Percentiles rank a stretch among this genome's conserved stretches.
These are phyloP conservation scores for Aphanomyces cochlioides DNA, from an alignment of 352 stramenopile genomes.

Conservation along the genomic window DNA sequence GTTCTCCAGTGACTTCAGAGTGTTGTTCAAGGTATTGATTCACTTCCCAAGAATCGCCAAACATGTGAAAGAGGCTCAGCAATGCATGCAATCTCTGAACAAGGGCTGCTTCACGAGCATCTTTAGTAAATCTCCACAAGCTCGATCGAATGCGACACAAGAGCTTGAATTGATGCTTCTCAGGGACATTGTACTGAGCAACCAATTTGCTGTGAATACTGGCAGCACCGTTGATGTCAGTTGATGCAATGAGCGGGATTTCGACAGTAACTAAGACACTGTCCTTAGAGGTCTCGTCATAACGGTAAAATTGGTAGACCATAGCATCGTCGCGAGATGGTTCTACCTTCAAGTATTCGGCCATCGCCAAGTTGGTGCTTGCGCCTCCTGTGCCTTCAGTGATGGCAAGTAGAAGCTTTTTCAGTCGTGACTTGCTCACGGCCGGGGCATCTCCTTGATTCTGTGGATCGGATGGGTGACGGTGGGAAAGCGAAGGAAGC, in stretches of 20 bases:
- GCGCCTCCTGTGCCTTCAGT: conserved; percentile 44
- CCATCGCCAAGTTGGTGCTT: conserved; percentile 57
- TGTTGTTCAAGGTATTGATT: conserved; percentile 76
- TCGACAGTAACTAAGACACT: conserved; percentile 40
- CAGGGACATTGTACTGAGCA: conserved; percentile 46
- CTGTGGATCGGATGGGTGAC: conserved; percentile 43
- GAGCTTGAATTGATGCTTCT: conserved; percentile 67
- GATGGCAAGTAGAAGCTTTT: conserved; percentile 51
- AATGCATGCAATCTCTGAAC: conserved; percentile 69
- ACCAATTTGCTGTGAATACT: conserved; percentile 57
- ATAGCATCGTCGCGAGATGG: conserved; percentile 11
- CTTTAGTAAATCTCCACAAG: conserved; percentile 24
- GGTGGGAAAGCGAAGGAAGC: conserved; percentile 62
- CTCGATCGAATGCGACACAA: conserved; percentile 58
- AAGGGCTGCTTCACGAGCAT: conserved; percentile 47
- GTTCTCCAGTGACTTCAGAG: conserved; percentile 58
- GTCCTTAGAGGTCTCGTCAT: conserved; percentile 34
- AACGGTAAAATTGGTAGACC: conserved; percentile 70
- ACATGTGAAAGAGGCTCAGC: conserved; percentile 69
- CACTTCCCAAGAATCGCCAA: conserved; percentile 70
- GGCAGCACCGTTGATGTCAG: conserved; percentile 33
- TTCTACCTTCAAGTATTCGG: conserved; percentile 49
- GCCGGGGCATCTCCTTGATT: conserved; percentile 40
- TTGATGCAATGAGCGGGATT: conserved; percentile 33
- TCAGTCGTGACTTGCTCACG: conserved; percentile 42